These are phyloP conservation scores for Cryptosporidium baileyi DNA, from an alignment of 169 alveolate genomes.

Conservation along the genomic window DNA sequence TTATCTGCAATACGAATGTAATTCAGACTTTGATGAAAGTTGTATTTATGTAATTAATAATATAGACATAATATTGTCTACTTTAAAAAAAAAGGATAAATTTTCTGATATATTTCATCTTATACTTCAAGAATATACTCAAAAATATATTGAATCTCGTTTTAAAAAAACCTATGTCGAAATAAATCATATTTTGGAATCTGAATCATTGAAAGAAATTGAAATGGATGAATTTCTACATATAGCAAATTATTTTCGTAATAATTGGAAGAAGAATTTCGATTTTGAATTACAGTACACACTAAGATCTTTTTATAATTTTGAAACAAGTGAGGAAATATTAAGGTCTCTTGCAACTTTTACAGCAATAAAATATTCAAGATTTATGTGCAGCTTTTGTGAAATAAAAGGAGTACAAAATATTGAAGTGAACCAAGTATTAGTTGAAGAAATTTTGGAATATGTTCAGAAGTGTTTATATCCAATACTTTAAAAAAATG, in stretches of 20 bases:
- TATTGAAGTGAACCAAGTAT: background rate
- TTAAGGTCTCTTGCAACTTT: constrained; percentile 36
- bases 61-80: constrained; percentile 20
- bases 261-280: constrained; percentile 22
- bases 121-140: constrained; percentile 29
- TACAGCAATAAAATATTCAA: constrained; percentile 17
- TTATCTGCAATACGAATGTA: background rate
- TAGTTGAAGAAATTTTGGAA: constrained; percentile 9
- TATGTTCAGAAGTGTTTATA: constrained; percentile 42
- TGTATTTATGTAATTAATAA: constrained; percentile 43
- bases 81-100: background rate
- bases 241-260: background rate
- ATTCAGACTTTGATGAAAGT: constrained; percentile 2
- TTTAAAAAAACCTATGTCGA: background rate
- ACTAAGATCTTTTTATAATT: constrained; percentile 24
- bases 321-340: constrained; percentile 48
- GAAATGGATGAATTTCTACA: background rate
- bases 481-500: background rate
- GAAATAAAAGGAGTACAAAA: background rate
- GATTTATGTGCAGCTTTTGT: background rate
- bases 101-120: constrained; percentile 8
- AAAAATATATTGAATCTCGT: constrained; percentile 46
- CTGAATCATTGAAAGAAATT: background rate
- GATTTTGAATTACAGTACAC: constrained; percentile 21
- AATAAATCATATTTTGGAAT: background rate